Evolutionary conservation across 176 grass and related monocot genomes (phyloP).

Genomic region (Rhynchospora pubera): DNA sequence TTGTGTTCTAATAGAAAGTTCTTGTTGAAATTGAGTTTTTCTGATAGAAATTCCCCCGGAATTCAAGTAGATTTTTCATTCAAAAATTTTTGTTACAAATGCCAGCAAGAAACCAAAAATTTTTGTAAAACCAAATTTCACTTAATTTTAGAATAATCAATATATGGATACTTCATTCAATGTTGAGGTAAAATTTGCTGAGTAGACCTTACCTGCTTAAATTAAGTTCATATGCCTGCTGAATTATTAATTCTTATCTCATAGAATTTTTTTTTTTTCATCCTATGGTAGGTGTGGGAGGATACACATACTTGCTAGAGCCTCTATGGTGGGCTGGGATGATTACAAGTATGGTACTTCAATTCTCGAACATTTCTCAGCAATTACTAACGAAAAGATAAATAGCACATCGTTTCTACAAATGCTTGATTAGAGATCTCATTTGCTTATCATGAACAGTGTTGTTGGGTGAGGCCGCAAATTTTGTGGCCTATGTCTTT

Average conservation of each 20-base stretch:
- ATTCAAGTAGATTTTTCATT: background rate
- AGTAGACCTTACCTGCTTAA: background rate
- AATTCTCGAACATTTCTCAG: background rate
- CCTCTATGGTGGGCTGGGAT: constrained; percentile 95
- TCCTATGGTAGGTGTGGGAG: constrained; percentile 52
- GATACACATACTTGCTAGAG: constrained; percentile 70
- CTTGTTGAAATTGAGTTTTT: background rate
- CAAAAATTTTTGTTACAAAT: background rate
- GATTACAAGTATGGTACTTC: constrained; percentile 62
- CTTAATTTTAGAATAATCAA: background rate
- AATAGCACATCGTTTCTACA: background rate
- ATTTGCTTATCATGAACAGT: constrained; percentile 44
- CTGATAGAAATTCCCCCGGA: background rate
- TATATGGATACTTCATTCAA: background rate
- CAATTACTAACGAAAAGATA: background rate
- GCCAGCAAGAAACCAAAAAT: too few species aligned
- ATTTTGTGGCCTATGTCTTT: constrained; percentile 85
- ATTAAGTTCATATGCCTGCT: background rate
- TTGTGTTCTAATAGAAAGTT: background rate
- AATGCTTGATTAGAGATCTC: background rate
- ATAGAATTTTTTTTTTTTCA: background rate
- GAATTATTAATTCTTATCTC: background rate
- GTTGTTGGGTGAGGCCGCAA: constrained; percentile 78
- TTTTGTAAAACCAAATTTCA: too few species aligned
- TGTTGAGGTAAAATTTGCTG: background rate